Conservation (phyloP, 1,139 yeast genomes). For the Sugiyamaella neomexicana region DNA sequence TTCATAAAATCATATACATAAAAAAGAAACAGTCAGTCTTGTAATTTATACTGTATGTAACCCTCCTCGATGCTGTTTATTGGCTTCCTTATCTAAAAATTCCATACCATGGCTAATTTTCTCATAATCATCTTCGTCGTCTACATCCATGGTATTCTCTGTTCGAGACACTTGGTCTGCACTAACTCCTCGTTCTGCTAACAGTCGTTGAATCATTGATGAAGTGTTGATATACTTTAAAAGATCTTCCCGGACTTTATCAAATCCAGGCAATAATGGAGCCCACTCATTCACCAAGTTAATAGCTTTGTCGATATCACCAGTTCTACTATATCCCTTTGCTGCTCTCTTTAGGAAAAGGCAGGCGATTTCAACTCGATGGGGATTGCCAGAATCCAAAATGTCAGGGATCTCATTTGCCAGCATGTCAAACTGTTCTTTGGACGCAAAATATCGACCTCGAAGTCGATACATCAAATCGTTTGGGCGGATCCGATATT, state of each 20-base stretch:
- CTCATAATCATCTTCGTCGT: background rate
- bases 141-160: background rate
- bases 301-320: constrained; percentile 27
- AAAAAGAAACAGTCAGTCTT: constrained; percentile 27
- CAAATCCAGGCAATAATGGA: constrained; percentile 22
- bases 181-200: background rate
- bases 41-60: constrained; percentile 17
- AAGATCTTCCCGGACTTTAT: constrained; percentile 19
- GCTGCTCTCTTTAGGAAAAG: constrained; percentile 20
- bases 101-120: background rate
- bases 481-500: constrained; percentile 26
- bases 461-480: constrained; percentile 28
- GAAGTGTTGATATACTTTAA: constrained; percentile 22
- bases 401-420: constrained; percentile 13
- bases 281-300: constrained; percentile 28
- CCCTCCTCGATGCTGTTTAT: constrained; percentile 10
- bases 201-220: constrained; percentile 6
- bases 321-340: constrained; percentile 23
- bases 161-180: background rate
- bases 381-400: constrained; percentile 13
- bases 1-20: constrained; percentile 3
- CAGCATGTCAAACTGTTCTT: constrained; percentile 14
- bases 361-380: constrained; percentile 18
- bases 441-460: constrained; percentile 19
- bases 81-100: background rate